These are phyloP conservation scores for Hypoxylon sp. DNA, from an alignment of 2,329 filamentous ascomycete genomes.

Conservation along the genomic window DNA sequence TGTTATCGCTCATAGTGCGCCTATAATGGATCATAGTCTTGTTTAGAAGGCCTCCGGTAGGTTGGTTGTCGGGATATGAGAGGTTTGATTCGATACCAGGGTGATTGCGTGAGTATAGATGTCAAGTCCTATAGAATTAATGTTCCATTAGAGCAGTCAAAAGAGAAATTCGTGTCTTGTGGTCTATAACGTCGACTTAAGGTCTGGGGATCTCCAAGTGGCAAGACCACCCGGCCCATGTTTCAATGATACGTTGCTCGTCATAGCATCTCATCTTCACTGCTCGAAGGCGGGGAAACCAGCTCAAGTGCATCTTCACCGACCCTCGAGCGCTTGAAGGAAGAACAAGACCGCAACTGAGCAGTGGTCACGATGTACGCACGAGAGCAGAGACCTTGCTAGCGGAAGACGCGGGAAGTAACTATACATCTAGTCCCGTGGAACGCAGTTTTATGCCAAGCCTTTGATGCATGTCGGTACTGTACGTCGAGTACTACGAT, in stretches of 20 bases:
- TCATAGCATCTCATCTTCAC: constrained; percentile 5
- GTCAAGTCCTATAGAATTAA: neutral
- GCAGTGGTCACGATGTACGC: constrained; percentile 1
- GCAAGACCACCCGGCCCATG: constrained; percentile 8
- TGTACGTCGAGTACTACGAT: constrained; percentile 17
- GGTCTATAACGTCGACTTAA: constrained; percentile 18
- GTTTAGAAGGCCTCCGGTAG: neutral
- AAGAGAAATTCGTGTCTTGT: constrained; percentile 13
- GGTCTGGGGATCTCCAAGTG: constrained; percentile 8
- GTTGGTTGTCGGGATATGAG: neutral
- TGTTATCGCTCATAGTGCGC: constrained; percentile 7
- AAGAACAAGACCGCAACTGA: constrained; percentile 2
- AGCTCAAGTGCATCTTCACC: constrained; percentile 7
- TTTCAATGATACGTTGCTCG: constrained; percentile 3
- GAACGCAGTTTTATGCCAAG: constrained; percentile 25
- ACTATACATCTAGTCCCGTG: constrained; percentile 9
- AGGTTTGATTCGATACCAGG: neutral
- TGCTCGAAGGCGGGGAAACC: constrained; percentile 19
- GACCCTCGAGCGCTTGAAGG: constrained; percentile 6
- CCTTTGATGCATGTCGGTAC: constrained; percentile 25
- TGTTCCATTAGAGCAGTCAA: neutral
- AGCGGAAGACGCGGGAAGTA: constrained; percentile 28
- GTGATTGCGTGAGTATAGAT: neutral
- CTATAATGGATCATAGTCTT: neutral
- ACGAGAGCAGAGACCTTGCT: constrained; percentile 6